phyloP scores from a whole-genome alignment of 768 basidiomycete species.

The Boletellus ananas region DNA sequence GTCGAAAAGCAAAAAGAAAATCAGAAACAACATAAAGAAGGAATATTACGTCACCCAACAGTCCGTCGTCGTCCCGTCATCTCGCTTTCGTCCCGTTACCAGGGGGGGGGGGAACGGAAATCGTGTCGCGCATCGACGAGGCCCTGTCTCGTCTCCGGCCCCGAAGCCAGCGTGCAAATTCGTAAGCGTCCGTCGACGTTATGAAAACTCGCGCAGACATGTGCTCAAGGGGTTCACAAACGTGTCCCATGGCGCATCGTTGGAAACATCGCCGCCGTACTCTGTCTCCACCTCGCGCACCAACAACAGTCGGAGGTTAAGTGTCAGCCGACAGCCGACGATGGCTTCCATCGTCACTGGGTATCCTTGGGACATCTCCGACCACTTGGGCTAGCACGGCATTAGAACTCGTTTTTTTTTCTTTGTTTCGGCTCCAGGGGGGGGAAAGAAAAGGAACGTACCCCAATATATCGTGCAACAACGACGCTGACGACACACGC shows the following conservation, averaged over 20 bases:
- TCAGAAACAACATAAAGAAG: too few relatives aligned
- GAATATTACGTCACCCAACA: not conserved
- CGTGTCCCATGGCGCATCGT: constrained; percentile 2
- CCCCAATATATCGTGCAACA: not conserved
- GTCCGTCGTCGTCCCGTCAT: not conserved
- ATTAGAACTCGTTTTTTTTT: not conserved
- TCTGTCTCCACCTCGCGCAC: not conserved
- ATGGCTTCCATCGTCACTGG: constrained; percentile 2
- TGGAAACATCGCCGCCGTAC: not conserved
- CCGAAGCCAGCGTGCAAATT: not conserved
- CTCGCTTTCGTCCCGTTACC: not conserved
- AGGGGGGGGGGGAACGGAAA: not conserved
- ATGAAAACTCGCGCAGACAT: not conserved
- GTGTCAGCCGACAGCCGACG: constrained; percentile 8
- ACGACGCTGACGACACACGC: not conserved
- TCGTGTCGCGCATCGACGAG: not conserved
- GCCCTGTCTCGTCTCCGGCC: not conserved
- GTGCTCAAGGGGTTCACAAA: not conserved
- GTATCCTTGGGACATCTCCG: constrained; percentile 2
- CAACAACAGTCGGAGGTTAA: constrained; percentile 4
- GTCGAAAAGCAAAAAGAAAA: too few relatives aligned
- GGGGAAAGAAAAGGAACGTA: not conserved
- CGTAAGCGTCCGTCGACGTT: not conserved
- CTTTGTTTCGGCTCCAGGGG: too few relatives aligned
- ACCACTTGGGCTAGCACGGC: constrained; percentile 3